A percentile compares a stretch with the other conserved stretches of the same genome.
Evolutionary conservation across 768 basidiomycete species (phyloP).

Genomic region (Hortiboletus flavorubellus): DNA sequence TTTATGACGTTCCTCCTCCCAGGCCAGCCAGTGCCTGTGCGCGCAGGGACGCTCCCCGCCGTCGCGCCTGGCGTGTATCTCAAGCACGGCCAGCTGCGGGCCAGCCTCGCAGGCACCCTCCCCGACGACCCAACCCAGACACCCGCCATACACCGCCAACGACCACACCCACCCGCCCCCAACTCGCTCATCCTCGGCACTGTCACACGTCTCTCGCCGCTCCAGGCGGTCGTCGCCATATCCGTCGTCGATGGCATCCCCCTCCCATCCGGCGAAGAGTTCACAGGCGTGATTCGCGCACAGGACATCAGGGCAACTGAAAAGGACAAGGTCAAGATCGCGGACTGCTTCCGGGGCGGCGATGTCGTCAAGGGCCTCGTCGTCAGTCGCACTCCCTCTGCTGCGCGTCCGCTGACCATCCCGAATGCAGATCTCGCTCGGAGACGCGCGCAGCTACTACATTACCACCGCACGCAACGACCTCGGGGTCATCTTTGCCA

Average conservation of each 20-base stretch:
- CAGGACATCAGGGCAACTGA: constrained; percentile 91
- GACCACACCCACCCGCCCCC: constrained; percentile 70
- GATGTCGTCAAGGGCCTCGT: constrained; percentile 87
- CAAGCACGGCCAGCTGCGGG: constrained; percentile 60
- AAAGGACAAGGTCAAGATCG: constrained; percentile 85
- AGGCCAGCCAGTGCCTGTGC: constrained; percentile 69
- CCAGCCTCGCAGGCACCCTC: constrained; percentile 68
- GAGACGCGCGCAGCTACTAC: constrained; percentile 90
- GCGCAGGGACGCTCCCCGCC: constrained; percentile 51
- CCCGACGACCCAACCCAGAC: constrained; percentile 39
- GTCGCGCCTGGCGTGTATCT: constrained; percentile 66
- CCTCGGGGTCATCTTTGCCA: constrained; percentile 88
- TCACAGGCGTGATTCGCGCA: constrained; percentile 79
- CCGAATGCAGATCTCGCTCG: constrained; percentile 72
- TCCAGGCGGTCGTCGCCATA: constrained; percentile 81
- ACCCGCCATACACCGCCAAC: constrained; percentile 58
- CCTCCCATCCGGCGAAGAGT: constrained; percentile 81
- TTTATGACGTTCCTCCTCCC: constrained; percentile 53
- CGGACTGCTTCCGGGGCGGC: constrained; percentile 88
- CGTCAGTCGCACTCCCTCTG: constrained; percentile 43
- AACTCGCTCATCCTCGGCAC: constrained; percentile 80
- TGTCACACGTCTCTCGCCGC: constrained; percentile 77
- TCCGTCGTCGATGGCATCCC: constrained; percentile 85
- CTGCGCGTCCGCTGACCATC: constrained; percentile 5
- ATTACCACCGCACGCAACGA: constrained; percentile 88